Base-by-base conservation (phyloP, 495 filamentous ascomycete species). In the Clavariopsis aquatica region DNA sequence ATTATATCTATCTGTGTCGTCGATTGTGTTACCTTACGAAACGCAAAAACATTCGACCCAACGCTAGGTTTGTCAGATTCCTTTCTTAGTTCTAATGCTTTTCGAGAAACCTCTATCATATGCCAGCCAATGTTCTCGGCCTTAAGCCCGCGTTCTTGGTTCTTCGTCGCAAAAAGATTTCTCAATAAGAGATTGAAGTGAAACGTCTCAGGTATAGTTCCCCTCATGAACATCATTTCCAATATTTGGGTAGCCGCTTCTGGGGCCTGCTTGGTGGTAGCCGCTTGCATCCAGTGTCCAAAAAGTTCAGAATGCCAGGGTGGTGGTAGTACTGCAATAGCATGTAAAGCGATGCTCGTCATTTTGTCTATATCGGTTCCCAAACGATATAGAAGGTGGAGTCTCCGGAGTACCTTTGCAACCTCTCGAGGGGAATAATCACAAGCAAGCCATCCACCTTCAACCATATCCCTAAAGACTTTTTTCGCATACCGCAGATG, bases 161-260 rank as follows among this genome's bases (percentile, higher is more conserved):
- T 34, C 24, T 57, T 57, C 13, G 59, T 54, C 10, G 56, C 59
- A 10, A 68, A 51, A 17, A 68, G 52, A n/a, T 61, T 47, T 23
- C 38, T 63, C 8, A 71, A 36, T 6, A 68, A 43, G 19, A 68
- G 60, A 41, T 71, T 68, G 52, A 68, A 68, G 34, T 71, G 65
- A 12, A 58, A 54, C 20, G 69, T 36, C n/a, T 62, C 49, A 4
- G 69, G 65, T 15, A 60, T 22, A 26, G 38, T 24, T 10, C 69
- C 62, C 23, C 69, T 60, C 20, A 43, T 59, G 34, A 54, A 49
- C 69, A 71, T 71, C 57, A 71, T 51, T 13, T 71, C 69, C 31
- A 71, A 27, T 1, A 71, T 58, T 49, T 62, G 56, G 10, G 52
- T 43, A 23, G 57, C 65, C 8, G 57, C 54, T 23, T 61, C 61